These are phyloP conservation scores for Nepenthes mirabilis DNA, from an alignment of 148 eudicot species.

Conservation along the genomic window DNA sequence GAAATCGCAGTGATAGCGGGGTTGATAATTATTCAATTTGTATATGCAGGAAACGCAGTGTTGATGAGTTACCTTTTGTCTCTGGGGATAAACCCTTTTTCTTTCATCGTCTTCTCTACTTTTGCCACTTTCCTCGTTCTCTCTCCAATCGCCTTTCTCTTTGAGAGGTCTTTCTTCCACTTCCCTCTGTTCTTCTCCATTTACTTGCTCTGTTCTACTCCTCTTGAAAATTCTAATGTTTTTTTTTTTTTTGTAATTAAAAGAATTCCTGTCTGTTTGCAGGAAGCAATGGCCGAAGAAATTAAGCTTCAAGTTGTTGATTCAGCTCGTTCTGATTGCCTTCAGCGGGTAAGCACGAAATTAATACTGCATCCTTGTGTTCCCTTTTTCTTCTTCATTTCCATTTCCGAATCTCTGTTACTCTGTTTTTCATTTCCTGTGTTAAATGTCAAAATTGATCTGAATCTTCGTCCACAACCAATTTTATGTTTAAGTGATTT, in stretches of 20 bases:
- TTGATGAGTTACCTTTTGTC: slow-evolving; percentile 40
- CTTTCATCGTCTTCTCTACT: slow-evolving; percentile 44
- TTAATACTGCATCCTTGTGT: too few relatives aligned
- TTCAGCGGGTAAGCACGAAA: slow-evolving; percentile 44
- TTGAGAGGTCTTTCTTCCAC: slow-evolving; percentile 35
- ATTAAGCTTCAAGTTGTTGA: slow-evolving; percentile 23
- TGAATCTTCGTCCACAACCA: too few relatives aligned
- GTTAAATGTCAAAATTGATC: too few relatives aligned
- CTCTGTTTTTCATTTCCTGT: neutral
- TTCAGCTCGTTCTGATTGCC: slow-evolving; percentile 53
- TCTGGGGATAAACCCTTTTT: slow-evolving; percentile 36
- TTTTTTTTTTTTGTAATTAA: too few relatives aligned
- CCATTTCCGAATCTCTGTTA: neutral
- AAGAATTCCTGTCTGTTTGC: slow-evolving; percentile 10
- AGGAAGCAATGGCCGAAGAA: slow-evolving; percentile 58
- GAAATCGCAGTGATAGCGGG: slow-evolving; percentile 39
- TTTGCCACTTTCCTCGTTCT: slow-evolving; percentile 48
- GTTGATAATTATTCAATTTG: slow-evolving; percentile 40
- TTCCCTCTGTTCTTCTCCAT: neutral
- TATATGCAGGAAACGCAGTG: slow-evolving; percentile 47
- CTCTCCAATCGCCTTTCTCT: slow-evolving; percentile 34
- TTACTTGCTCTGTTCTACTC: neutral
- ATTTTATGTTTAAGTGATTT: too few relatives aligned
- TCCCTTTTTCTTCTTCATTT: too few relatives aligned
- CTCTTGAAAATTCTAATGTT: neutral